These are phyloP conservation scores for Tolypocladium tundrense DNA, from an alignment of 2,329 filamentous ascomycete species.

Conservation along the genomic window DNA sequence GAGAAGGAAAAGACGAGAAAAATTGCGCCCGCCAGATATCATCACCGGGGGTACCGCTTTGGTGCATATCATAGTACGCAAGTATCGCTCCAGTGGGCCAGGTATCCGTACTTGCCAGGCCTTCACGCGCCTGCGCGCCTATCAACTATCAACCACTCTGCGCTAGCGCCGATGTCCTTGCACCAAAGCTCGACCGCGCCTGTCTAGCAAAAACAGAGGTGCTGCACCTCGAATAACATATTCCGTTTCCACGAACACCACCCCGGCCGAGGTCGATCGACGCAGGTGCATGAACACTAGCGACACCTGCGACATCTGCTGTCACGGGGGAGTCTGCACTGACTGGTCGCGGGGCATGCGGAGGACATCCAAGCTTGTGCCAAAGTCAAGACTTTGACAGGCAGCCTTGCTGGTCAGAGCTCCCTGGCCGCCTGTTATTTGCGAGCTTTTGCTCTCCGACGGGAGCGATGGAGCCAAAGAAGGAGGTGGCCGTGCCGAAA, in stretches of 20 bases:
- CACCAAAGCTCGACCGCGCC: slow-evolving; percentile 11
- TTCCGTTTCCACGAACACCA: neutral
- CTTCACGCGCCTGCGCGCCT: neutral
- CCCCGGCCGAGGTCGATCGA: neutral
- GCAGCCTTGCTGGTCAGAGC: neutral
- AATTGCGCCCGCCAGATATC: slow-evolving; percentile 9
- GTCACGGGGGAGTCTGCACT: neutral
- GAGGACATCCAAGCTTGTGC: neutral
- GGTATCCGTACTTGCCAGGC: neutral
- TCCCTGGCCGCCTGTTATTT: neutral
- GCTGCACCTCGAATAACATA: neutral
- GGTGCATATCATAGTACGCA: slow-evolving; percentile 14
- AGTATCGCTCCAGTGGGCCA: neutral
- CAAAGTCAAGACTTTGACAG: neutral
- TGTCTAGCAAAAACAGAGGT: slow-evolving; percentile 6
- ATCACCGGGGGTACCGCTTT: slow-evolving; percentile 7
- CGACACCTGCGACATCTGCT: neutral
- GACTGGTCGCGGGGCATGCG: neutral
- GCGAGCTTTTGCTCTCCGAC: neutral
- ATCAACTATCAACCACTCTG: neutral
- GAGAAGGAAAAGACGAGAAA: slow-evolving; percentile 18
- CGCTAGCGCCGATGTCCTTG: neutral
- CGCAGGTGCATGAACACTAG: neutral
- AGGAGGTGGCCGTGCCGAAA: slow-evolving; percentile 7
- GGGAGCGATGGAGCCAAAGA: slow-evolving; percentile 15